Evolutionary conservation across 495 filamentous ascomycete species (phyloP), one percentile per base, ranked within the genome.

Genomic region (Corynascus novoguineensis): DNA sequence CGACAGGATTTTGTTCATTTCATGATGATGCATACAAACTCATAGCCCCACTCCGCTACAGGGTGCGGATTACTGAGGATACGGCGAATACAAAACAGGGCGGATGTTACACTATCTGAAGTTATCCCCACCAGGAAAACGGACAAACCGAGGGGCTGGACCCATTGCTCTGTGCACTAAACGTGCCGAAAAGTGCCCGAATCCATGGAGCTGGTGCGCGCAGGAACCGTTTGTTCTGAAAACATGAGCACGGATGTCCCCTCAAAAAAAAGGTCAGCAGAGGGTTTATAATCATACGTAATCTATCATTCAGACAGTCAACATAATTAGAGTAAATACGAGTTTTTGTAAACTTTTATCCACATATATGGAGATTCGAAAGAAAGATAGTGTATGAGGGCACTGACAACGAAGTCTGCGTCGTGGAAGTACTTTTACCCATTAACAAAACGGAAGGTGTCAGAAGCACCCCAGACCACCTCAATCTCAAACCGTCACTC

Each of bases 131-230:
- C 40, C 42, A 28, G 24, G 28, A 19, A 35, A 34, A 50, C 28
- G 31, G 49, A 37, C 22, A 22, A 10, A 11, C 29, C 19, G 41
- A 6, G 45, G 6, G 6, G 0, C 2, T 47, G 3, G 45, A 48
- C 24, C 45, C 45, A 48, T 32, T 19, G 15, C n/a, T 17, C 31
- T 50, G 46, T 10, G n/a, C n/a, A n/a, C n/a, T n/a, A n/a, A 44
- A 38, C 51, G 29, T 31, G 19, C 51, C 51, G 51, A 54, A 54
- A 54, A 54, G 51, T 54, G 51, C 51, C 51, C 51, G 51, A 54
- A 45, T 11, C 52, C 52, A 37, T 15, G 40, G 52, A 22, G 27
- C 25, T 1, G n/a, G n/a, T n/a, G n/a, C n/a, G n/a, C n/a, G n/a
- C n/a, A n/a, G n/a, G n/a, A n/a, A n/a, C n/a, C n/a, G n/a, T n/a